phyloP scores from a whole-genome alignment of 805 yeast genomes.

The Teunomyces aglyptinius region DNA sequence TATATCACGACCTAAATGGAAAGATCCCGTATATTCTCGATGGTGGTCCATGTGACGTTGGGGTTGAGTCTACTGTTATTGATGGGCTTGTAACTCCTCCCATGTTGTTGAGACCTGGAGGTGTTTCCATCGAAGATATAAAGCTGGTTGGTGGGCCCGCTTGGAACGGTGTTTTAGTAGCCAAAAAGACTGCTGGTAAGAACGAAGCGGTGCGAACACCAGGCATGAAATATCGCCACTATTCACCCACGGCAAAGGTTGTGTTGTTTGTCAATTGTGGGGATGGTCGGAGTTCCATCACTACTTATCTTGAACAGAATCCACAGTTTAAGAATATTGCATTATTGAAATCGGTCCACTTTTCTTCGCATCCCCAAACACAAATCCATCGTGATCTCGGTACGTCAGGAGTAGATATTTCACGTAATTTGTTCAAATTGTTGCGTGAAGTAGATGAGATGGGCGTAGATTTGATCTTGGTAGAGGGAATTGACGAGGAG shows the following conservation, averaged over 20 bases:
- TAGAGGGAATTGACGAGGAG: constrained; percentile 75
- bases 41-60: constrained; percentile 87
- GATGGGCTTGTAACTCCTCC: constrained; percentile 89
- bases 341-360: constrained; percentile 44
- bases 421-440: constrained; percentile 68
- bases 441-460: constrained; percentile 74
- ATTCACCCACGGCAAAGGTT: constrained; percentile 87
- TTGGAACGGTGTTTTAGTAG: constrained; percentile 67
- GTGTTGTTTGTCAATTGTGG: constrained; percentile 56
- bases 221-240: constrained; percentile 96
- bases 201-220: constrained; percentile 83
- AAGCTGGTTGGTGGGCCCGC: constrained; percentile 57
- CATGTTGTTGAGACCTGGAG: constrained; percentile 90
- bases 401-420: constrained; percentile 54
- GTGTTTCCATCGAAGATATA: constrained; percentile 79
- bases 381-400: constrained; percentile 42
- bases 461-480: constrained; percentile 68
- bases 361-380: constrained; percentile 20
- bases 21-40: constrained; percentile 82
- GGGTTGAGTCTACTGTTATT: constrained; percentile 91
- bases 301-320: constrained; percentile 19
- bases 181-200: constrained; percentile 62
- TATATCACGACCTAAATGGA: constrained; percentile 72
- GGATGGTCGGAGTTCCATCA: constrained; percentile 38
- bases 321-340: constrained; percentile 43